These are phyloP conservation scores for Stachybotrys elegans DNA, from an alignment of 2,329 filamentous ascomycete species.

Conservation along the genomic window DNA sequence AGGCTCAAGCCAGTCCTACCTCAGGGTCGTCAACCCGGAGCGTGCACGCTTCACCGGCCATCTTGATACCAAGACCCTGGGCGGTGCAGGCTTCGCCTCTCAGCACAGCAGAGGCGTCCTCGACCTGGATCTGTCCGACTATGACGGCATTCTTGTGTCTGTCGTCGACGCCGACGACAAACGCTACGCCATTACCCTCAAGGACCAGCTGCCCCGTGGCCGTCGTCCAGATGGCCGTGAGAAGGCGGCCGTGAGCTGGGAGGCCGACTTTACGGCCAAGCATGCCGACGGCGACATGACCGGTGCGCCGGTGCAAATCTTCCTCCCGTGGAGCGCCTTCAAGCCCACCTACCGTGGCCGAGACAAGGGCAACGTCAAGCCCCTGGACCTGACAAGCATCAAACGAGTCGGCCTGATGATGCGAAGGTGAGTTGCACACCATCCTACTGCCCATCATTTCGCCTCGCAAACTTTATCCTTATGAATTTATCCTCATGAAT, in stretches of 20 bases:
- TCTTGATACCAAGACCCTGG: conserved; percentile 69
- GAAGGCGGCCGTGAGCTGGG: conserved; percentile 67
- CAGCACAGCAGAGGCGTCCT: conserved; percentile 61
- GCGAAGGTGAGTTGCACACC: conserved; percentile 55
- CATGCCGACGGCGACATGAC: conserved; percentile 32
- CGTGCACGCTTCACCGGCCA: conserved; percentile 60
- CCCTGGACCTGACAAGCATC: conserved; percentile 54
- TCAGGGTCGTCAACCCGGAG: conserved; percentile 27
- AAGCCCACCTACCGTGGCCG: conserved; percentile 70
- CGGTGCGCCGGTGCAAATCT: not conserved
- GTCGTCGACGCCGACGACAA: conserved; percentile 55
- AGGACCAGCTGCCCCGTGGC: conserved; percentile 58
- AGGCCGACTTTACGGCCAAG: conserved; percentile 57
- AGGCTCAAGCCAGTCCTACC: conserved; percentile 56
- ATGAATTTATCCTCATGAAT: too few species aligned
- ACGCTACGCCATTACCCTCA: conserved; percentile 69
- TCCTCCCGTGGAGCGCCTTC: conserved; percentile 60
- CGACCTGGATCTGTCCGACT: conserved; percentile 58
- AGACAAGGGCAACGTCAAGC: conserved; percentile 52
- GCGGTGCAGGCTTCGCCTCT: conserved; percentile 77
- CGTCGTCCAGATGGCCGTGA: conserved; percentile 61
- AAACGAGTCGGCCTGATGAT: conserved; percentile 74
- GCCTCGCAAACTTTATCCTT: too few species aligned
- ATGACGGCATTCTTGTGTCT: conserved; percentile 55
- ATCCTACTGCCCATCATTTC: too few species aligned